phyloP scores from a whole-genome alignment of 331 rosid species.

The Erythrophleum ivorense region DNA sequence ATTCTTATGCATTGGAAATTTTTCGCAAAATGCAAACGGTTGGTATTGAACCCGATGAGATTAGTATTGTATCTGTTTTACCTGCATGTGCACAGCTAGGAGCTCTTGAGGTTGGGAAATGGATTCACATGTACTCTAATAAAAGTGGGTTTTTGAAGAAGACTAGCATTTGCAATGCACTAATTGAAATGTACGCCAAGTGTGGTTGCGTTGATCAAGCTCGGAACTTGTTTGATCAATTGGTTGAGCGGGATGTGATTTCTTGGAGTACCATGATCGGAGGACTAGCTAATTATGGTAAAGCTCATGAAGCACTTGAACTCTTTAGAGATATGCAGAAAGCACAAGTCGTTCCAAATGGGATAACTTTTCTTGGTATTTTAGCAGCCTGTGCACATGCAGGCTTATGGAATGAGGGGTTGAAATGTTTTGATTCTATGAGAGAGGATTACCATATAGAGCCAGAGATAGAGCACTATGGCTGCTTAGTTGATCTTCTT shows the following conservation, averaged over 20 bases:
- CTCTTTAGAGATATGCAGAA: constrained; percentile 64
- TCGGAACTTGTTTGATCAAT: constrained; percentile 53
- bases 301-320: constrained; percentile 59
- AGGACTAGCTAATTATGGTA: constrained; percentile 73
- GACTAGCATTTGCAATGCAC: constrained; percentile 59
- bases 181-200: constrained; percentile 77
- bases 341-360: constrained; percentile 56
- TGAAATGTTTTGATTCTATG: constrained; percentile 61
- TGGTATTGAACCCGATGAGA: constrained; percentile 75
- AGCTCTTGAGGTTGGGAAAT: constrained; percentile 79
- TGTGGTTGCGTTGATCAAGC: constrained; percentile 74
- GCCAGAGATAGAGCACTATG: constrained; percentile 74
- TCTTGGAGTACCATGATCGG: constrained; percentile 82
- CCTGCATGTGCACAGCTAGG: constrained; percentile 83
- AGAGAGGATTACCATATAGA: constrained; percentile 42
- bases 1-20: constrained; percentile 59
- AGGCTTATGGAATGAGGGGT: constrained; percentile 71
- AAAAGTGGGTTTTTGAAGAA: constrained; percentile 45
- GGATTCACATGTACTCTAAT: constrained; percentile 74
- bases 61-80: constrained; percentile 66
- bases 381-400: constrained; percentile 76
- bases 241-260: constrained; percentile 68
- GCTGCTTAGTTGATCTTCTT: constrained; percentile 81
- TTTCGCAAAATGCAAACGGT: constrained; percentile 68
- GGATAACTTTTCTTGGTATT: constrained; percentile 69